Conservation (phyloP, 2,329 filamentous ascomycete genomes). For the Mariannaea sp. region DNA sequence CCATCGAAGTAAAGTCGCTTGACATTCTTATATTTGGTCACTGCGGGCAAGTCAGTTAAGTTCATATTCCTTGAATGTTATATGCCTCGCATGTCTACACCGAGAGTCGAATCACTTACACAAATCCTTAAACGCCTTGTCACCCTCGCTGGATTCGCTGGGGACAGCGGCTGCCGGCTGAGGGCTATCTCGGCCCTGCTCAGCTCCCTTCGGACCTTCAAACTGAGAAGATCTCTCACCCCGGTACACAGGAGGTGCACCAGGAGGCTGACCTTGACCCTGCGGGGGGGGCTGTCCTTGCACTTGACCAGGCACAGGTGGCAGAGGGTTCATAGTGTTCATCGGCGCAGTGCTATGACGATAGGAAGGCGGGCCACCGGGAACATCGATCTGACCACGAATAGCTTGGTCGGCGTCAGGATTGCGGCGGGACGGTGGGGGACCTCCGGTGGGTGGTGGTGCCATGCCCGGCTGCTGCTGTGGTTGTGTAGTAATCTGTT, state of each 20-base stretch:
- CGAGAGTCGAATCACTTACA: slow-evolving; percentile 47
- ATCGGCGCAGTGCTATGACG: slow-evolving; percentile 54
- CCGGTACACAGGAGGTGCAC: slow-evolving; percentile 47
- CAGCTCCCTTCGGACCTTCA: slow-evolving; percentile 48
- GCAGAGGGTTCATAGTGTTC: slow-evolving; percentile 50
- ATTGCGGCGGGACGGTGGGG: slow-evolving; percentile 51
- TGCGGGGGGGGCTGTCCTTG: slow-evolving; percentile 40
- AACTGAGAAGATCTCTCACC: slow-evolving; percentile 49
- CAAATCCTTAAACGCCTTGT: slow-evolving; percentile 63
- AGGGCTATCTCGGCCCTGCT: slow-evolving; percentile 61
- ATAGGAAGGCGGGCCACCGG: slow-evolving; percentile 56
- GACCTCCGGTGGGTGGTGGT: slow-evolving; percentile 51
- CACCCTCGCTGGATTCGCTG: slow-evolving; percentile 50
- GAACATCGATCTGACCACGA: slow-evolving; percentile 49
- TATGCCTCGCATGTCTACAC: not conserved
- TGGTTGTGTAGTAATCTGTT: slow-evolving; percentile 33
- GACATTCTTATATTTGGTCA: slow-evolving; percentile 96
- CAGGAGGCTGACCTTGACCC: slow-evolving; percentile 39
- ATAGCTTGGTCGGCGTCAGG: slow-evolving; percentile 56
- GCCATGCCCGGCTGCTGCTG: slow-evolving; percentile 52
- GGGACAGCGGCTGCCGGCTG: slow-evolving; percentile 50
- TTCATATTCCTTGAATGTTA: not conserved
- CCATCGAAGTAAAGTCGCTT: slow-evolving; percentile 98
- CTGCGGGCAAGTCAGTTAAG: slow-evolving; percentile 51
- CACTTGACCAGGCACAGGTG: slow-evolving; percentile 45